Evolutionary conservation across 805 yeast species (phyloP), one percentile per base, ranked within the genome.

Genomic region (Saccharomycopsis oosterbeekiorum): DNA sequence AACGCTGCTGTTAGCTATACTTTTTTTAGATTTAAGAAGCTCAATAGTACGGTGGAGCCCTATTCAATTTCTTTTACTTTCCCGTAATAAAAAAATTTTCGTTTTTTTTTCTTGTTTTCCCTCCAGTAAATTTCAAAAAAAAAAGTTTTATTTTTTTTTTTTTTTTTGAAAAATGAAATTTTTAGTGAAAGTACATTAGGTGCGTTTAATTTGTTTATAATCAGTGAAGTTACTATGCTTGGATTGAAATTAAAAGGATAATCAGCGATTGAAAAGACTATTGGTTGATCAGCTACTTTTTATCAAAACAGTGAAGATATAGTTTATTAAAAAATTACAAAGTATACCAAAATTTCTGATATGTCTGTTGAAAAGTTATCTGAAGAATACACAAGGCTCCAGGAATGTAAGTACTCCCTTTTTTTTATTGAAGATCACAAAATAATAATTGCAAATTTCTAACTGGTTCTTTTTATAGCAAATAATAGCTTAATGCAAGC

Each of bases 401-500:
- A 62, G 36, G 34, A 60, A 11, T 42, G 65, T 62, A 51, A n/a
- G 62, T 60, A 19, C 24, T 37, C 2, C 11, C 19, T 21, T 26
- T 42, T 24, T 43, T 19, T 8, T 43, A 21, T 34, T 17, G 9
- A 41, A 12, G 29, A 15, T 57, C 15, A 5, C 21, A 11, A 14
- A 34, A 14, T 39, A 34, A 26, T 51, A 50, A 24, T 36, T 56
- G 12, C 24, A 34, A 26, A 26, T 14, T 54, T 54, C 56, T 36
- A 29, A 34, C 56, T 6, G 10, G 11, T 39, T 21, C 6, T 14
- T 39, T 55, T 34, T 36, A 36, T 39, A 34, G 50, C 47, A 36
- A 55, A 37, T 37, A 15, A 14, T 55, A 19, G 34, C 37, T 39
- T 55, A 24, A 78, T 91, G 42, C 76, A 82, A 4, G 83, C 90